Evolutionary conservation across 2,329 filamentous ascomycete genomes (phyloP), one percentile per base, ranked within the genome.

Genomic region (Stemphylium beticola): DNA sequence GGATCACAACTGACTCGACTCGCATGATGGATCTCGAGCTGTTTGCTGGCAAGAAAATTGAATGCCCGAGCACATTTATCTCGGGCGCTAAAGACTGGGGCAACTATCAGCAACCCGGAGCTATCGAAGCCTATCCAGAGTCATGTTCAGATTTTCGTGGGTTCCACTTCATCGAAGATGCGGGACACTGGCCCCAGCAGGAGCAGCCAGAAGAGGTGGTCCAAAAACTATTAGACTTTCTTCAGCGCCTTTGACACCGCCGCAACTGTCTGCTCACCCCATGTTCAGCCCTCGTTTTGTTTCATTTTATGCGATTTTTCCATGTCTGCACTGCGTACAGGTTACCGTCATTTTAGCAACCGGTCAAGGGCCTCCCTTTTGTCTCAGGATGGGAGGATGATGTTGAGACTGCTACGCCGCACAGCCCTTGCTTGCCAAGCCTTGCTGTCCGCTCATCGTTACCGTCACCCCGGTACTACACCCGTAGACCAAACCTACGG

Each of bases 181-280:
- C 86, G 4, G 87, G 87, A 0, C 88, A 90, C 75, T 90, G 87
- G 87, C 82, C 87, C 32, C 86, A 88, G 66, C 85, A 89, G 71
- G 87, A 90, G 69, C 79, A 85, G 67, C 82, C 85, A 1, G 80
- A 83, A 60, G 78, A 75, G 49, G 83, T 87, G 8, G 74, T 79
- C 0, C 67, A 78, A 47, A 77, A 78, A 52, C 74, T 86, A 34
- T 54, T 81, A 57, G 69, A 66, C 9, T 82, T 86, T 57, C 47
- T 74, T 10, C n/a, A 42, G 2, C 24, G 33, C 20, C 33, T 71
- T 24, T 69, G 43, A 61, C 15, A 17, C 14, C 12, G 14, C 17
- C 12, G 26, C 32, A 39, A 26, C 14, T 43, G 8, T 29, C 40
- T 43, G 17, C 39, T 36, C 26, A 31, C 37, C 44, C 26, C 24